phyloP scores from a whole-genome alignment of 2,329 filamentous ascomycete genomes.

The Endoconidiophora laricicola region DNA sequence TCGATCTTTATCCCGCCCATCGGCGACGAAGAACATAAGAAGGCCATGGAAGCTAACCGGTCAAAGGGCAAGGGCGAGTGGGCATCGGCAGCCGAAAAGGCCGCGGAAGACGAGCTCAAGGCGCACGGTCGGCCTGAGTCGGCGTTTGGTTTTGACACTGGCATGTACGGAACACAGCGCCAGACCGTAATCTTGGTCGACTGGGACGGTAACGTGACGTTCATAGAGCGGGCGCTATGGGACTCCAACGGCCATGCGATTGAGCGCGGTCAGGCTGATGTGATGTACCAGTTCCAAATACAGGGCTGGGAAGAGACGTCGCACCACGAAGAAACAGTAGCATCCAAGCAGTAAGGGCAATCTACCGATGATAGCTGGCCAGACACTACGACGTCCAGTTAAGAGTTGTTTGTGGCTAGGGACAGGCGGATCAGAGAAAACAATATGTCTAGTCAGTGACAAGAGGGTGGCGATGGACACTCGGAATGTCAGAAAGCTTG shows the following conservation, averaged over 20 bases:
- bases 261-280: conserved; percentile 36
- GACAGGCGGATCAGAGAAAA: too few relatives aligned
- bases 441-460: too few relatives aligned
- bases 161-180: conserved; percentile 47
- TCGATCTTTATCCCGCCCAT: conserved; percentile 46
- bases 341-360: too few relatives aligned
- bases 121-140: conserved; percentile 24
- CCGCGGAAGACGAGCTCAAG: conserved; percentile 23
- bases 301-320: conserved; percentile 30
- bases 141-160: conserved; percentile 33
- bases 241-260: conserved; percentile 40
- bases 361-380: too few relatives aligned
- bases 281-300: conserved; percentile 38
- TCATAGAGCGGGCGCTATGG: conserved; percentile 42
- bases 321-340: not conserved
- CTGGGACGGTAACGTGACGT: conserved; percentile 44
- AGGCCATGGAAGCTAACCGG: conserved; percentile 28
- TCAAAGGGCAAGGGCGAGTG: conserved; percentile 18
- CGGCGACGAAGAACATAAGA: conserved; percentile 29
- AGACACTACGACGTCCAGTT: too few relatives aligned
- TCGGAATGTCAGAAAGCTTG: too few relatives aligned
- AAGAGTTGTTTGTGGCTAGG: too few relatives aligned
- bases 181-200: conserved; percentile 47
- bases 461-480: too few relatives aligned
- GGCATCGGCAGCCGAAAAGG: conserved; percentile 4